Evolutionary conservation across 176 grass and related monocot species (phyloP), one percentile per base, ranked within the genome.

Genomic region (Hyparrhenia diplandra): DNA sequence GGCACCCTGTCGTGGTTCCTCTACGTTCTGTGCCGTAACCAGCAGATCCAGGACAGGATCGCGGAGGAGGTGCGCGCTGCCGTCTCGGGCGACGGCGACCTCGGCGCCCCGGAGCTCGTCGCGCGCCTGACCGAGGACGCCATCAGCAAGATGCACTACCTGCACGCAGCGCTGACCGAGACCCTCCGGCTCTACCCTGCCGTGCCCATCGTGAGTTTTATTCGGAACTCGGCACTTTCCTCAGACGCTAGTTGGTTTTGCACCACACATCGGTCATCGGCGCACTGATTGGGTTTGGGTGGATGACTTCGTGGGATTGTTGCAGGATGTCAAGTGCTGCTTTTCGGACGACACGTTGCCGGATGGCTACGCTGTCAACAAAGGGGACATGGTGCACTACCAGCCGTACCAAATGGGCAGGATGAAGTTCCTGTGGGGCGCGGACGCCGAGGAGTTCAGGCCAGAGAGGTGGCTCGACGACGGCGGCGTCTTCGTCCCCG

Each of bases 381-480:
- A 97, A 89, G 94, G 88, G 24, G 94, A 97, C 77, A 64, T 91
- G 78, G 84, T 97, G 78, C 65, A 73, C 77, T 97, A 93, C 65
- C 91, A 97, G 75, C 88, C 94, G 69, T 97, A 81, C 73, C 73
- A 88, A 45, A 93, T 97, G 91, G 94, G 91, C 5, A 91, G 94
- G 65, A 97, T 97, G 94, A 51, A 89, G 74, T 91, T 93, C 59
- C 54, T 97, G 36, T 97, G 94, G 94, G 91, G 94, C 2, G 64
- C 76, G 20, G 89, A 97, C 64, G 94, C 94, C 2, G 91, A 88
- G 23, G 81, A 87, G 76, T 97, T 97, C 74, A 47, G 84, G 76
- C 94, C 94, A 55, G 94, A 91, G 83, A 80, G 94, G 85, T 97
- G 94, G 94, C 77, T 97, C 62, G 70, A 93, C 75, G 37, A 37